These are phyloP conservation scores for Paspalum vaginatum DNA, from an alignment of 176 grass and related monocot species.

Conservation along the genomic window DNA sequence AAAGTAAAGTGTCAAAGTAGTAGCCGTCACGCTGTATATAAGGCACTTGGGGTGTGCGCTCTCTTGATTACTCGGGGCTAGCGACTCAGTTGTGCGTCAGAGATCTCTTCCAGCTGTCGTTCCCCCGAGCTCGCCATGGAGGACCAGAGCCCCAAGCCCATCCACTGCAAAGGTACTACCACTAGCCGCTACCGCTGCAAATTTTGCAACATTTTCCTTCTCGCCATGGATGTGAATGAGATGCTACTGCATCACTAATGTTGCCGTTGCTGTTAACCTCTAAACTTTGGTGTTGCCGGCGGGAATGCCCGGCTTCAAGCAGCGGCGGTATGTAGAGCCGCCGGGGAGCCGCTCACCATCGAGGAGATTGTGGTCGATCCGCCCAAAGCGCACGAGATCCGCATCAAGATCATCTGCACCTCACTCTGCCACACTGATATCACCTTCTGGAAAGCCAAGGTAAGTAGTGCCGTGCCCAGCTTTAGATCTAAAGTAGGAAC, in stretches of 20 bases:
- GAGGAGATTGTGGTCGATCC: slow-evolving; percentile 86
- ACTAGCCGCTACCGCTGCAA: too few relatives aligned
- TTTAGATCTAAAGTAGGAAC: background rate
- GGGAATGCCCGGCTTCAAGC: background rate
- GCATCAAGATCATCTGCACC: slow-evolving; percentile 71
- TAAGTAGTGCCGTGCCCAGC: background rate
- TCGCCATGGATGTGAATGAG: background rate
- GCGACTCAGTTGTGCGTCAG: background rate
- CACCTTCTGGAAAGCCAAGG: slow-evolving; percentile 48
- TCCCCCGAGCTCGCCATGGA: slow-evolving; percentile 35
- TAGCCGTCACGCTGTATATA: too few relatives aligned
- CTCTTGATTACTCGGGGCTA: background rate
- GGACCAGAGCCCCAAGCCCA: slow-evolving; percentile 36
- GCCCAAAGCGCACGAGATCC: slow-evolving; percentile 61
- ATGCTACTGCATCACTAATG: background rate
- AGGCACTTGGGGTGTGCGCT: background rate
- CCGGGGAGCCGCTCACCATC: slow-evolving; percentile 57
- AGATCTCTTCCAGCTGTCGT: background rate
- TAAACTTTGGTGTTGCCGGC: background rate
- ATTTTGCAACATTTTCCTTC: background rate
- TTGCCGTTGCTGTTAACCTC: background rate
- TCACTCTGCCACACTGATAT: slow-evolving; percentile 77
- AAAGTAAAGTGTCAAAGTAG: too few relatives aligned
- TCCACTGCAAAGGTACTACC: slow-evolving; percentile 75
- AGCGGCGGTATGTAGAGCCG: slow-evolving; percentile 72